phyloP scores from a whole-genome alignment of 108 stramenopile genomes.

The Seminavis robusta region DNA sequence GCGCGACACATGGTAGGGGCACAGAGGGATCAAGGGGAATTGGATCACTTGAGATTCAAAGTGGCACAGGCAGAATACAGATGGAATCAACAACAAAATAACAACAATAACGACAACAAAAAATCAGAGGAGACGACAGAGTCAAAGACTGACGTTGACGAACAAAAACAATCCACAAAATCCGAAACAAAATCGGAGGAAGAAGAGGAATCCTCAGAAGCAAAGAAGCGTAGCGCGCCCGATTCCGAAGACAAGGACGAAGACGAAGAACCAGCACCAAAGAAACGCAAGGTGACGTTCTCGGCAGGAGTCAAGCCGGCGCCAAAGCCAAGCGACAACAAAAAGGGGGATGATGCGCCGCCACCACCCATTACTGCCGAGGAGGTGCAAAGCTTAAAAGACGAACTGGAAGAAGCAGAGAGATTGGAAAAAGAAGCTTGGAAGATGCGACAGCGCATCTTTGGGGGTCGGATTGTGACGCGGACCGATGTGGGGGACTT shows the following conservation, averaged over 20 bases:
- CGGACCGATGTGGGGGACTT: constrained; percentile 85
- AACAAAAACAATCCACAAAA: constrained; percentile 1
- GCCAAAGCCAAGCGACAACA: constrained; percentile 1
- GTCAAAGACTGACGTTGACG: background rate
- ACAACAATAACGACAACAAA: constrained; percentile 10
- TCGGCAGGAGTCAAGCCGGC: constrained; percentile 4
- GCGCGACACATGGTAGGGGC: constrained; percentile 67
- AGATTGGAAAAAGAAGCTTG: constrained; percentile 55
- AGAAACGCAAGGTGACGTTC: constrained; percentile 44
- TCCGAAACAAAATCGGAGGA: background rate
- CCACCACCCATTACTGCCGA: constrained; percentile 16
- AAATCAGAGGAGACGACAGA: constrained; percentile 1
- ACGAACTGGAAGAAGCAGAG: constrained; percentile 51
- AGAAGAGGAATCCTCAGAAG: background rate
- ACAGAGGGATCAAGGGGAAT: constrained; percentile 26
- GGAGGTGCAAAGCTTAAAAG: constrained; percentile 41
- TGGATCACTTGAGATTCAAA: constrained; percentile 33
- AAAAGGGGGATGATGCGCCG: background rate
- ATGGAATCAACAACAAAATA: background rate
- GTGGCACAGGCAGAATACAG: constrained; percentile 27
- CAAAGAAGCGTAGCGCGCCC: too few relatives aligned
- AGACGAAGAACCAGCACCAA: constrained; percentile 1
- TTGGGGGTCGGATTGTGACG: constrained; percentile 84
- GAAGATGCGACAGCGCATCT: constrained; percentile 58
- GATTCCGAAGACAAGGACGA: background rate